phyloP scores from a whole-genome alignment of 257 asterid species.

The Echium plantagineum region DNA sequence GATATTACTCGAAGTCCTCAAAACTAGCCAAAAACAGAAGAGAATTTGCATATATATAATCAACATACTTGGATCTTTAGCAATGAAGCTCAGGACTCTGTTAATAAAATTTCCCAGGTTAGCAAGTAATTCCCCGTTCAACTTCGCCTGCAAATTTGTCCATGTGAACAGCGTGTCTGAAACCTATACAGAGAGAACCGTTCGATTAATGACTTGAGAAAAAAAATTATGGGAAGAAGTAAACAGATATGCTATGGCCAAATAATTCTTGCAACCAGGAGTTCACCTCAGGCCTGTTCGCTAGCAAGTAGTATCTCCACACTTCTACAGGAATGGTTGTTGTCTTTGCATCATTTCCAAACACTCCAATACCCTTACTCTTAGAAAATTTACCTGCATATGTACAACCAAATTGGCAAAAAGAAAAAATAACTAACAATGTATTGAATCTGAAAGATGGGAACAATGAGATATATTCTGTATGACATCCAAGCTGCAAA shows the following conservation, averaged over 20 bases:
- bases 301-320: conserved; percentile 93
- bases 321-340: conserved; percentile 90
- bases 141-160: conserved; percentile 87
- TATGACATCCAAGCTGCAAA: neutral
- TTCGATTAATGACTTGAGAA: conserved; percentile 5
- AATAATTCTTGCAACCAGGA: conserved; percentile 11
- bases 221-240: conserved; percentile 1
- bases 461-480: no score
- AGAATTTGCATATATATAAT: neutral
- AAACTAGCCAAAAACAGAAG: neutral
- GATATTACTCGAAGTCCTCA: neutral
- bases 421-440: neutral
- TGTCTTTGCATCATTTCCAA: conserved; percentile 90
- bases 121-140: conserved; percentile 66
- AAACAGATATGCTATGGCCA: neutral
- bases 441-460: neutral
- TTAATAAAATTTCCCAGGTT: conserved; percentile 89
- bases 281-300: conserved; percentile 91
- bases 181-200: conserved; percentile 28
- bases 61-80: conserved; percentile 69
- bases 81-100: conserved; percentile 90
- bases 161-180: conserved; percentile 97
- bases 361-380: conserved; percentile 88
- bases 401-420: neutral
- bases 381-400: conserved; percentile 82